Base-by-base conservation (phyloP, 768 basidiomycete genomes). In the Chalciporus sphaerocephalus region DNA sequence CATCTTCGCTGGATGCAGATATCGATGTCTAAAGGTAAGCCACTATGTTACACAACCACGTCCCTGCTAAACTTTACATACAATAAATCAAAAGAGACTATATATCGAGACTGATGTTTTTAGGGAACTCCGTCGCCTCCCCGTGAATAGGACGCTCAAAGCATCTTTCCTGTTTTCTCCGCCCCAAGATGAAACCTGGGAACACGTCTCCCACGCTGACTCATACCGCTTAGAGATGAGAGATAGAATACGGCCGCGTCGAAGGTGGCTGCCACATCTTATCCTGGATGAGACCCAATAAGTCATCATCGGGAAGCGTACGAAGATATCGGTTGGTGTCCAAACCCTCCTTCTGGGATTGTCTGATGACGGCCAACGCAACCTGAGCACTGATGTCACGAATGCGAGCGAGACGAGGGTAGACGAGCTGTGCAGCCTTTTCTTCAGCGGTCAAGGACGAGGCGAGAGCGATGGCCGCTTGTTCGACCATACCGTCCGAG, bases 401-500 rank as follows among this genome's bases (percentile, higher is more conserved):
- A 54, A 88, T 78, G 15, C 87, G 75, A 6, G 64, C 69, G 15
- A 89, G 70, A 21, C 84, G 76, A 8, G 87, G 87, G 52, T 88
- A 90, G 10, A 90, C 72, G 27, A 87, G 61, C 4, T 74, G 76
- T 3, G 71, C 68, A 0, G 65, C 71, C 4, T 57, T 63, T 61
- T 89, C 87, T 12, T 81, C 81, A 0, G 62, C 55, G 4, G 71
- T 75, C 42, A 87, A 61, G 1, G 80, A 77, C 30, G 74, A 70
- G 0, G 82, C 72, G 24, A 89, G 71, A 0, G 84, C 77, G 28
- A 84, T 70, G 2, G 85, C 69, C 0, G 81, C 76, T 42, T 78
- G 76, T 52, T 87, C 83, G 37, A 90, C 73, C 80, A 90, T 85
- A 10, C 65, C 58, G 45, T 84, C 81, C 16, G 87, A 84, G 42